Evolutionary conservation across 352 stramenopile species (phyloP), one percentile per base, ranked within the genome.

Genomic region (Phytophthora cactorum): DNA sequence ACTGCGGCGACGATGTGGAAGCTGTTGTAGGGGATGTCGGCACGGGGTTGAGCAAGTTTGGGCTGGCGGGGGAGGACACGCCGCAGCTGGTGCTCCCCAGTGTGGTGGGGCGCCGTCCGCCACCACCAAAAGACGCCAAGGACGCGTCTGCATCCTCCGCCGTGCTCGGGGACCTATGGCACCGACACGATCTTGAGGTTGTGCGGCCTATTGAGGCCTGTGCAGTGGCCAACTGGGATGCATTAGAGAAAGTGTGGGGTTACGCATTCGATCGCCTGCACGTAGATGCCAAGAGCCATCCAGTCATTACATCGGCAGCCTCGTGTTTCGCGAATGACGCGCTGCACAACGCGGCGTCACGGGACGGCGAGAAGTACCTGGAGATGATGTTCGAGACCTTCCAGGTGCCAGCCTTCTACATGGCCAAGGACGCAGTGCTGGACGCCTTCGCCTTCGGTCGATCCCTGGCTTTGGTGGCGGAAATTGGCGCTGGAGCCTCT

Each of bases 1-100:
- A 98, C 79, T 99, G 95, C 74, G 96, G 95, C 46, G 96, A 99
- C 68, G 96, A 99, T 84, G 97, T 98, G 50, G 95, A 97, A 63
- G 96, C 96, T 2, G 93, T 98, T 59, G 94, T 99, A 62, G 96
- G 96, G 49, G 95, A 99, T 59, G 88, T 98, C 14, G 95, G 94
- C 62, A 92, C 88, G 47, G 84, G 90, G 54, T 82, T 84, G 41
- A 93, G 89, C 74, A 98, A 97, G 63, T 98, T 99, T 77, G 96
- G 96, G 25, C 95, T 98, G 63, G 95, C 95, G 11, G 96, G 96
- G 6, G 95, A 99, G 61, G 96, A 98, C 78, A 96, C 90, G 59
- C 96, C 96, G 25, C 95, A 97, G 64, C 67, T 96, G 49, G 90
- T 97, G 28, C 44, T 97, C 6, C 85, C 92, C 5, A 97, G 90